Percentiles rank a stretch among this genome's conserved stretches.
These are phyloP conservation scores for Tripterygium wilfordii DNA, from an alignment of 177 flowering plant species.

Conservation along the genomic window DNA sequence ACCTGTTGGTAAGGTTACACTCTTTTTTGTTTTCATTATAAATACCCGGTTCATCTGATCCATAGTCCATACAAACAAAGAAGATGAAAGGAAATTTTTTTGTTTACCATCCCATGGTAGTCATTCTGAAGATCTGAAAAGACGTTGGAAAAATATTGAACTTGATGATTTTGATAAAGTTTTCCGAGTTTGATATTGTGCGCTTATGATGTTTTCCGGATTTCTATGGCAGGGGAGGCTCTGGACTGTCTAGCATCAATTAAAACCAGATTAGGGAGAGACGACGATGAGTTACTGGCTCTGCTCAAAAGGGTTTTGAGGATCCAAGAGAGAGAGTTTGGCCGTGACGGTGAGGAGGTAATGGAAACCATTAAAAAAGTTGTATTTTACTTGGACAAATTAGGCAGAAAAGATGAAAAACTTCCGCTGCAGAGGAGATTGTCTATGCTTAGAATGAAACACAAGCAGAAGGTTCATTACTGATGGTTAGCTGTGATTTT, in stretches of 20 bases:
- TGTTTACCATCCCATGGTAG: no score
- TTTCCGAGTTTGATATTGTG: no score
- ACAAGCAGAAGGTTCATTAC: conserved; percentile 31
- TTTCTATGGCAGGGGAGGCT: conserved; percentile 62
- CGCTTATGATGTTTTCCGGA: background rate
- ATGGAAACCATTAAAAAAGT: conserved; percentile 64
- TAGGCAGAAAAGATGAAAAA: conserved; percentile 63
- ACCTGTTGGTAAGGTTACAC: conserved; percentile 87
- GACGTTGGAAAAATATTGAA: no score
- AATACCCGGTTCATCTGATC: no score
- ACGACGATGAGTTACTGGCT: conserved; percentile 41
- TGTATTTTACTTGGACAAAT: conserved; percentile 56
- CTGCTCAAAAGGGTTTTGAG: conserved; percentile 56
- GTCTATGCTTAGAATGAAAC: conserved; percentile 46
- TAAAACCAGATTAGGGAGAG: conserved; percentile 51
- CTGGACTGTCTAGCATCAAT: conserved; percentile 77
- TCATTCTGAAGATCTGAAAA: no score
- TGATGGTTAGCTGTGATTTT: conserved; percentile 11
- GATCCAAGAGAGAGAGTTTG: conserved; percentile 82
- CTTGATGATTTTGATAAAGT: no score
- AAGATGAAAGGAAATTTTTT: no score
- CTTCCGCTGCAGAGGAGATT: conserved; percentile 57
- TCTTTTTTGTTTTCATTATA: background rate
- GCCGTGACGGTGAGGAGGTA: conserved; percentile 63
- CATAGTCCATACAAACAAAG: no score